Percentiles rank a stretch among this genome's conserved stretches.
Conservation (phyloP, 2,329 filamentous ascomycete species). For the Teratosphaeria pseudoeucalypti region DNA sequence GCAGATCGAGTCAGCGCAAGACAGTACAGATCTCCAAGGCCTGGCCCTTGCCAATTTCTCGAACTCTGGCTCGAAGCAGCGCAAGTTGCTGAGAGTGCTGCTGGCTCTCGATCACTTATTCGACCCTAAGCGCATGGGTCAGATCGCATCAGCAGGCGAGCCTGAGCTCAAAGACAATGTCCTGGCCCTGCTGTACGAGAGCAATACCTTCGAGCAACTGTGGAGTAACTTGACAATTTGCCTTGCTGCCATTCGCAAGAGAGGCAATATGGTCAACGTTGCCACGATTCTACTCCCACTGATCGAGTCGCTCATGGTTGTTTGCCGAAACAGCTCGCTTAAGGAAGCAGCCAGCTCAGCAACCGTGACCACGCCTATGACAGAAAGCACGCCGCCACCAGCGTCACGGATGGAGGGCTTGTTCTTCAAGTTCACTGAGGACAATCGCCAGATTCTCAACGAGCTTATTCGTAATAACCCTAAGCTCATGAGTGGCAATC, state of each 20-base stretch:
- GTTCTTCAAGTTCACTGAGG: constrained; percentile 96
- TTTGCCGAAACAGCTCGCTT: constrained; percentile 92
- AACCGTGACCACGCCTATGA: constrained; percentile 38
- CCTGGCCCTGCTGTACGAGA: constrained; percentile 79
- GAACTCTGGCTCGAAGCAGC: constrained; percentile 88
- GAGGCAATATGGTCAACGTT: constrained; percentile 92
- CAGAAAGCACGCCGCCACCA: constrained; percentile 65
- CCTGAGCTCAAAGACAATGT: constrained; percentile 70
- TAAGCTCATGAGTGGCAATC: constrained; percentile 96
- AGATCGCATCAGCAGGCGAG: constrained; percentile 27
- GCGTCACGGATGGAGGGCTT: constrained; percentile 76
- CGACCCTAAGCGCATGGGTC: constrained; percentile 51
- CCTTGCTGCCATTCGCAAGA: constrained; percentile 74
- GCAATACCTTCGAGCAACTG: constrained; percentile 75
- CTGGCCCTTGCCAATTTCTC: constrained; percentile 92
- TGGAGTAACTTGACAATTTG: constrained; percentile 91
- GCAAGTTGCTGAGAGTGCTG: constrained; percentile 83
- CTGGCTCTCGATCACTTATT: constrained; percentile 95
- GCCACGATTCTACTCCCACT: constrained; percentile 89
- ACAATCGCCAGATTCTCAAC: constrained; percentile 94
- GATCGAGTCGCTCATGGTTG: constrained; percentile 96
- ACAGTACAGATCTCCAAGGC: constrained; percentile 89
- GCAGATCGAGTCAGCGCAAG: constrained; percentile 76
- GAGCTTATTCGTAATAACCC: constrained; percentile 95
- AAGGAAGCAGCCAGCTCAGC: constrained; percentile 49